phyloP scores from a whole-genome alignment of 2,329 filamentous ascomycete species.

The Diaporthe sp. region DNA sequence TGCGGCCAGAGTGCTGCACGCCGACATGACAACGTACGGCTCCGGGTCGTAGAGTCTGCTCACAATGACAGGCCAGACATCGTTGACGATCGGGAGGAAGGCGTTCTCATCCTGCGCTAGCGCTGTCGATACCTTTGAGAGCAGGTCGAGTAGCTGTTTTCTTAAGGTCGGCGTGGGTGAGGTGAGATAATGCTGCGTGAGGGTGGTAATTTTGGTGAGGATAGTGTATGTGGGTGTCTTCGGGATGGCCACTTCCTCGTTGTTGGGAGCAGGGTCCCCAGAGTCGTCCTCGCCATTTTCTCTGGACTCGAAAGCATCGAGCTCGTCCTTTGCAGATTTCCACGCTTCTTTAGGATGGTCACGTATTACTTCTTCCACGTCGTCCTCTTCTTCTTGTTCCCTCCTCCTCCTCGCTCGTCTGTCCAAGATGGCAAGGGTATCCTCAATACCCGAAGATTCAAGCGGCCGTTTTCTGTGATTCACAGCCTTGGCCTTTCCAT shows the following conservation, averaged over 20 bases:
- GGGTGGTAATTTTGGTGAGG: conserved; percentile 82
- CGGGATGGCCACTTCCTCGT: conserved; percentile 59
- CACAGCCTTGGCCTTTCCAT: conserved; percentile 49
- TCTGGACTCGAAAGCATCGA: conserved; percentile 42
- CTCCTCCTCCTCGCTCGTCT: conserved; percentile 66
- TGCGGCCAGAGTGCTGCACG: conserved; percentile 75
- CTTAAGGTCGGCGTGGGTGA: conserved; percentile 85
- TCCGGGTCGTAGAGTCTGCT: conserved; percentile 76
- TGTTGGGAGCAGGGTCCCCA: conserved; percentile 49
- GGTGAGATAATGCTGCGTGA: conserved; percentile 92
- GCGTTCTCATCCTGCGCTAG: conserved; percentile 83
- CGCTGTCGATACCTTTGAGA: conserved; percentile 78
- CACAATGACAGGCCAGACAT: conserved; percentile 87
- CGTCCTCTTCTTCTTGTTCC: conserved; percentile 46
- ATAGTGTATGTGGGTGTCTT: conserved; percentile 85
- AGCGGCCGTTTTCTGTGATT: conserved; percentile 58
- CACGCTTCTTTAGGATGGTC: conserved; percentile 54
- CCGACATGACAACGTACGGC: conserved; percentile 76
- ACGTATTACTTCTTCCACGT: conserved; percentile 48
- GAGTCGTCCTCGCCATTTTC: conserved; percentile 50
- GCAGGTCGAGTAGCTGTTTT: conserved; percentile 80
- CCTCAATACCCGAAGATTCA: conserved; percentile 53
- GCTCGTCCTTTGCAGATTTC: conserved; percentile 49
- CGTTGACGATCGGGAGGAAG: conserved; percentile 90
- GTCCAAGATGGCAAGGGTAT: conserved; percentile 70